These are phyloP conservation scores for Penicillium pancosmium DNA, from an alignment of 495 filamentous ascomycete species.

Conservation along the genomic window DNA sequence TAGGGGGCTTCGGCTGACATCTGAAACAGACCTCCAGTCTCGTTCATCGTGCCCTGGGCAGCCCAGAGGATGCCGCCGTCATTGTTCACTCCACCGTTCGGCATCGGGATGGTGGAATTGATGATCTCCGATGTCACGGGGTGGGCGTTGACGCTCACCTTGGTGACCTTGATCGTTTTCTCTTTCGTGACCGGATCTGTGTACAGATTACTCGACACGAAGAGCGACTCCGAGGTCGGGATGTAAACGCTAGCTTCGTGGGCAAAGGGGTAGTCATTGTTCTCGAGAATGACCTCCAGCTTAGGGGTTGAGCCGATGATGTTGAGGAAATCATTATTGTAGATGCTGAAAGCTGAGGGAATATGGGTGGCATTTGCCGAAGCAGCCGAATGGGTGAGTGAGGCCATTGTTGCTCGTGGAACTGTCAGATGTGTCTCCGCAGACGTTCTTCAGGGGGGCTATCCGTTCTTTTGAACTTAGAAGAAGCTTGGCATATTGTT, in stretches of 20 bases:
- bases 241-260: slow-evolving; percentile 65
- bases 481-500: slow-evolving; percentile 5
- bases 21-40: slow-evolving; percentile 52
- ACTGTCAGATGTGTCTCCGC: not conserved
- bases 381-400: slow-evolving; percentile 3
- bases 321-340: slow-evolving; percentile 38
- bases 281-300: slow-evolving; percentile 39
- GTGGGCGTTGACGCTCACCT: slow-evolving; percentile 31
- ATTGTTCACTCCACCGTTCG: slow-evolving; percentile 57
- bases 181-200: slow-evolving; percentile 33
- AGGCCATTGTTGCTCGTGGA: slow-evolving; percentile 5
- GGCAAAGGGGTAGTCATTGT: slow-evolving; percentile 51
- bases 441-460: slow-evolving; percentile 1
- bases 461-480: not conserved
- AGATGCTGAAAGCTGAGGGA: slow-evolving; percentile 28
- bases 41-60: slow-evolving; percentile 52
- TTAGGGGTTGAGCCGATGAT: slow-evolving; percentile 40
- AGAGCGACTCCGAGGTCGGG: slow-evolving; percentile 53
- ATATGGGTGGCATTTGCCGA: slow-evolving; percentile 15
- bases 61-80: slow-evolving; percentile 48
- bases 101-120: slow-evolving; percentile 52
- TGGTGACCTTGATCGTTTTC: slow-evolving; percentile 42
- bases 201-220: slow-evolving; percentile 59
- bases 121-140: slow-evolving; percentile 39
- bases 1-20: slow-evolving; percentile 37